These are phyloP conservation scores for Nakazawaea ishiwadae DNA, from an alignment of 805 yeast genomes.

Conservation along the genomic window DNA sequence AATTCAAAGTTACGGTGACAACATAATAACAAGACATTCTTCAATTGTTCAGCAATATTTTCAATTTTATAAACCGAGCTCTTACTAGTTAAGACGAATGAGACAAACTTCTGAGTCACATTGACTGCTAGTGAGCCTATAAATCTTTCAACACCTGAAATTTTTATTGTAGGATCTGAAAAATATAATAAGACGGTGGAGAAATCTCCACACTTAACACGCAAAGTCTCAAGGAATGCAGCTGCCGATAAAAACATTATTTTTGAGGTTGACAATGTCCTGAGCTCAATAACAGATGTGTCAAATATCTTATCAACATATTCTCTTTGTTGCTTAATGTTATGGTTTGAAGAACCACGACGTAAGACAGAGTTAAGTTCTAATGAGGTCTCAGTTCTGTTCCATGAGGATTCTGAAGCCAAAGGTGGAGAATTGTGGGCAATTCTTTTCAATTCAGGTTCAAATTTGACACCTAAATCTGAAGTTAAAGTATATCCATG, in stretches of 20 bases:
- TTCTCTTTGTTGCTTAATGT: constrained; percentile 70
- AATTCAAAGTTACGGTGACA: constrained; percentile 74
- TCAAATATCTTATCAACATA: constrained; percentile 46
- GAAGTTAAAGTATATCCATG: constrained; percentile 79
- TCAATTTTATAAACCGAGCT: constrained; percentile 52
- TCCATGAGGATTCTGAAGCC: constrained; percentile 75
- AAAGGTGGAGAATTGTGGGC: constrained; percentile 87
- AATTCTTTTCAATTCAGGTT: constrained; percentile 52
- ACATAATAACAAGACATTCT: constrained; percentile 60
- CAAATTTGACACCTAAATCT: constrained; percentile 42
- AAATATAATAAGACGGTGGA: constrained; percentile 73
- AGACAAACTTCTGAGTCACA: constrained; percentile 53
- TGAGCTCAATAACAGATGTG: constrained; percentile 48
- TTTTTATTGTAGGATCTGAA: constrained; percentile 77
- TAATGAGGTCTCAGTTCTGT: constrained; percentile 84
- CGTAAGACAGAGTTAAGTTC: constrained; percentile 88
- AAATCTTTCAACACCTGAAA: constrained; percentile 62
- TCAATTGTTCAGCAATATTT: constrained; percentile 62
- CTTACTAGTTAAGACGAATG: constrained; percentile 47
- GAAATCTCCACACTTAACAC: constrained; percentile 79
- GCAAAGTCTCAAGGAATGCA: constrained; percentile 67
- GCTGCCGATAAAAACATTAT: constrained; percentile 86
- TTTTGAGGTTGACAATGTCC: constrained; percentile 63
- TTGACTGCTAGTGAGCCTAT: constrained; percentile 62
- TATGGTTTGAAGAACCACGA: constrained; percentile 82